Conservation (phyloP, 495 filamentous ascomycete genomes). For the Achaetomiella virescens region DNA sequence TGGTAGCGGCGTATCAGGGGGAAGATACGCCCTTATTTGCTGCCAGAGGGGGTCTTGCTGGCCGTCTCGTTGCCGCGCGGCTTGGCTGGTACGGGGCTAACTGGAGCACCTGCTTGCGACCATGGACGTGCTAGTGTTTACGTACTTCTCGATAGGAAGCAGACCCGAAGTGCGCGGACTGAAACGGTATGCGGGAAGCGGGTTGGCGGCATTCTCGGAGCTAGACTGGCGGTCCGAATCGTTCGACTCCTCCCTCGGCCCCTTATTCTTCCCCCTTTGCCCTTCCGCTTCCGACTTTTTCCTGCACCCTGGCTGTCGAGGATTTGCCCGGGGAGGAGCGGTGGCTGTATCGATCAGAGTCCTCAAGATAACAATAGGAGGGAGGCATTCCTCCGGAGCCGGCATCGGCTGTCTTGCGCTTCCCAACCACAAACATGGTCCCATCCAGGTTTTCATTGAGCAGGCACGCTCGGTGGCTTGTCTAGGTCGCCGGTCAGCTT, state of each 20-base stretch:
- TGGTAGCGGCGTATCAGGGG: background rate
- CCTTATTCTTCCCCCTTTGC: background rate
- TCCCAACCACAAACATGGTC: constrained; percentile 12
- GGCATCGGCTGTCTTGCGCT: background rate
- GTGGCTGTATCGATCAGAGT: constrained; percentile 3
- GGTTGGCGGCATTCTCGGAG: background rate
- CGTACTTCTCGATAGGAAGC: background rate
- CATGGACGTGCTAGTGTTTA: background rate
- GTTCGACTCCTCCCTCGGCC: no score
- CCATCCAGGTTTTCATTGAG: constrained; percentile 23
- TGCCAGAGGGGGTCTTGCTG: background rate
- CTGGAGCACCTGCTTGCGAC: background rate
- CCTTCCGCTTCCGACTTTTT: background rate
- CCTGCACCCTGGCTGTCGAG: background rate
- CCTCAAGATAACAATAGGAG: constrained; percentile 15
- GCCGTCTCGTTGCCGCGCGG: background rate
- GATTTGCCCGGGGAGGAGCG: constrained; percentile 7
- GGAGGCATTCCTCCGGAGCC: constrained; percentile 6
- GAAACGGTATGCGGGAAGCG: background rate
- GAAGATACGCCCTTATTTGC: background rate
- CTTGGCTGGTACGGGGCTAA: background rate
- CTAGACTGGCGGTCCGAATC: background rate
- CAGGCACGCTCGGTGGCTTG: constrained; percentile 11
- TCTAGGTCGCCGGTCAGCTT: background rate
- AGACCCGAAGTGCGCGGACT: background rate